Conservation (phyloP, 2,329 filamentous ascomycete species). For the Fusarium annulatum region DNA sequence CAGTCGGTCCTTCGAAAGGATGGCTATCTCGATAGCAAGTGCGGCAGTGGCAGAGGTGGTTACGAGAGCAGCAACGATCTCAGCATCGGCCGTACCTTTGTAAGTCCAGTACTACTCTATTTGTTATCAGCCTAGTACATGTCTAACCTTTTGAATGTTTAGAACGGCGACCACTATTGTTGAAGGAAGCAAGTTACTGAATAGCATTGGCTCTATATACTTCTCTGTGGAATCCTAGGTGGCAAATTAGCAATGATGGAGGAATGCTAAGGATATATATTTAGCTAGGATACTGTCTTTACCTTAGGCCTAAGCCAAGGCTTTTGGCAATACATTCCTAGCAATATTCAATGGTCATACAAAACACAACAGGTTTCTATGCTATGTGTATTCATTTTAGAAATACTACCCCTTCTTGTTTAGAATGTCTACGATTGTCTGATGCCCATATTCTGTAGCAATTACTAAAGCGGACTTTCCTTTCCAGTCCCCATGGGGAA, state of each 20-base stretch:
- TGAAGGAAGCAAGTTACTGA: neutral
- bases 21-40: neutral
- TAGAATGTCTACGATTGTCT: neutral
- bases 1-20: neutral
- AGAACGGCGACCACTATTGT: neutral
- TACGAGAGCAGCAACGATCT: neutral
- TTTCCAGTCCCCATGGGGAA: neutral
- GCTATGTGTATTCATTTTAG: rapidly evolving
- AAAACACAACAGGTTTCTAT: neutral
- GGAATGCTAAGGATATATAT: neutral
- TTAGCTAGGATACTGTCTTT: neutral
- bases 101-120: neutral
- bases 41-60: neutral
- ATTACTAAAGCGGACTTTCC: rapidly evolving
- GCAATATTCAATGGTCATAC: no score
- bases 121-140: rapidly evolving
- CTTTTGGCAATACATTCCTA: no score
- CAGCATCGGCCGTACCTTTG: neutral
- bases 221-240: neutral
- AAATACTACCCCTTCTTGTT: rapidly evolving
- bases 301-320: neutral
- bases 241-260: neutral
- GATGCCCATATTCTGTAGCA: neutral
- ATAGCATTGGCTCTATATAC: rapidly evolving
- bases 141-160: neutral